Conservation (phyloP, 768 basidiomycete genomes). For the Podaxis pistillaris region DNA sequence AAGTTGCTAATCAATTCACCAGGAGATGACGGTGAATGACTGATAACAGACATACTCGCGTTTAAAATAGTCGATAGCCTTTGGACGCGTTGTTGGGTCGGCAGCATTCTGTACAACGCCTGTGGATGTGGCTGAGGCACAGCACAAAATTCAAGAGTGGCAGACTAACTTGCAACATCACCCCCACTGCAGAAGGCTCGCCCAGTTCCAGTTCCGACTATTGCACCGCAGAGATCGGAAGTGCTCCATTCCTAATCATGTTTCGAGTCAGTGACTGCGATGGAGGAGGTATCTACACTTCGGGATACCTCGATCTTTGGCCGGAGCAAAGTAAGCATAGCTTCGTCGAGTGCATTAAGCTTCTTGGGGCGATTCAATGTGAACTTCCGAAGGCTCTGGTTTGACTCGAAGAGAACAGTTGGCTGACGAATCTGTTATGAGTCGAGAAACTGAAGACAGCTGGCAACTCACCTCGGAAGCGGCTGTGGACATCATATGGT, state of each 20-base stretch:
- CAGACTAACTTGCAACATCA: conserved; percentile 78
- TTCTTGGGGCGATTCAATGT: conserved; percentile 78
- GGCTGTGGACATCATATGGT: conserved; percentile 47
- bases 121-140: conserved; percentile 24
- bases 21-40: conserved; percentile 17
- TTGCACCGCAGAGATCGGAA: conserved; percentile 66
- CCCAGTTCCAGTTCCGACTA: conserved; percentile 70
- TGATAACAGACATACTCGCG: conserved; percentile 61
- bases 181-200: conserved; percentile 93
- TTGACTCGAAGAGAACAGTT: conserved; percentile 69
- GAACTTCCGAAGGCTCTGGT: conserved; percentile 61
- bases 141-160: neutral
- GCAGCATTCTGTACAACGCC: conserved; percentile 56
- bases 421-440: conserved; percentile 26
- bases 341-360: conserved; percentile 77
- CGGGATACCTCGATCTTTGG: conserved; percentile 69
- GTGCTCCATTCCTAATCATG: conserved; percentile 68
- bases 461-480: conserved; percentile 36
- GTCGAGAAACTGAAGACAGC: neutral
- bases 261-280: conserved; percentile 15
- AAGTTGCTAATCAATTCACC: conserved; percentile 12
- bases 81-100: conserved; percentile 47
- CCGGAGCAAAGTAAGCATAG: conserved; percentile 72
- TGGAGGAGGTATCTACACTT: conserved; percentile 1
- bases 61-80: conserved; percentile 87